Conservation (phyloP, 495 filamentous ascomycete genomes). For the Lasiosphaeria miniovina region DNA sequence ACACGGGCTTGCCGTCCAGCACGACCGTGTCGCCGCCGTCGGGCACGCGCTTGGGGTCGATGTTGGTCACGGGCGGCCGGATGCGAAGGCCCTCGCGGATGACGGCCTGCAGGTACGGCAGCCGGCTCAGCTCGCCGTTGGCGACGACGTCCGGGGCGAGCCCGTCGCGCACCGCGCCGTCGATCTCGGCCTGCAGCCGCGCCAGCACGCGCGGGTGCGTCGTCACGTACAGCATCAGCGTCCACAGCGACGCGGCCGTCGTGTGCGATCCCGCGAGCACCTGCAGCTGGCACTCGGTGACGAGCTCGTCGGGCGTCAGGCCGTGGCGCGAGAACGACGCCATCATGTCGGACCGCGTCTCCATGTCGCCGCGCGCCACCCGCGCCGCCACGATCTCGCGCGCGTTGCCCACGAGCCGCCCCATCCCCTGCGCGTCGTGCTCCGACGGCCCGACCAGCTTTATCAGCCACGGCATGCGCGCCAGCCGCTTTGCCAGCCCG, state of each 20-base stretch:
- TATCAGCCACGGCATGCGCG: constrained; percentile 3
- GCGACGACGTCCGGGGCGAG: constrained; percentile 23
- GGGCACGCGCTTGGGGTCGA: neutral
- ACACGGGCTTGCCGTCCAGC: constrained; percentile 43
- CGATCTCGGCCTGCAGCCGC: constrained; percentile 56
- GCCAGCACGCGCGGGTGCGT: constrained; percentile 32
- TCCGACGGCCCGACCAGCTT: constrained; percentile 12
- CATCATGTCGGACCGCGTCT: constrained; percentile 37
- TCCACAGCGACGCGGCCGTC: constrained; percentile 57
- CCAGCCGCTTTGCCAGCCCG: neutral
- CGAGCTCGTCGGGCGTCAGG: constrained; percentile 39
- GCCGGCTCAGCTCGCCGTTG: constrained; percentile 37
- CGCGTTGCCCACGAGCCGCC: constrained; percentile 9
- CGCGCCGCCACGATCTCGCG: constrained; percentile 21
- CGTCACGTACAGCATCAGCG: constrained; percentile 52
- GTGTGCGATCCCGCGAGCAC: constrained; percentile 54
- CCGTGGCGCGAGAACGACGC: constrained; percentile 46
- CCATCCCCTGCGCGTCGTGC: constrained; percentile 33
- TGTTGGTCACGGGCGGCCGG: constrained; percentile 24
- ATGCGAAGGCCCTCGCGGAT: constrained; percentile 46
- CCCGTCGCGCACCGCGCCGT: constrained; percentile 22
- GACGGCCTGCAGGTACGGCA: constrained; percentile 48
- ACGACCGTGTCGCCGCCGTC: constrained; percentile 9
- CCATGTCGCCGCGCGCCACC: constrained; percentile 24
- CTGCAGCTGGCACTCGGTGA: constrained; percentile 35